A percentile compares a stretch with the other conserved stretches of the same genome.
Conservation (phyloP, 2,329 filamentous ascomycete species). For the Neofusicoccum sp. region DNA sequence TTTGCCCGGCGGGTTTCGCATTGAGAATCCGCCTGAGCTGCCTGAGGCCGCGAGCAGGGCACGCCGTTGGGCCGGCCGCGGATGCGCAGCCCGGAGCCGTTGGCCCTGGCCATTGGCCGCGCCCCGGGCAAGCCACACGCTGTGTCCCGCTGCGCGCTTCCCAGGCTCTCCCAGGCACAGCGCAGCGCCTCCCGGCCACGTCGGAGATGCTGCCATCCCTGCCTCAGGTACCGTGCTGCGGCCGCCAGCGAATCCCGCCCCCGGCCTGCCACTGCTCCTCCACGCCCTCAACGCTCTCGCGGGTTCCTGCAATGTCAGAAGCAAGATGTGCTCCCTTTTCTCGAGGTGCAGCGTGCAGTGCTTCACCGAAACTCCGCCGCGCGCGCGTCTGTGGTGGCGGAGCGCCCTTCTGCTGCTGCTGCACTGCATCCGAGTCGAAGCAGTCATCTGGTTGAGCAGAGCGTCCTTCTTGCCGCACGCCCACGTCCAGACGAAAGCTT, state of each 20-base stretch:
- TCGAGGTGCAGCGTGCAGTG: neutral
- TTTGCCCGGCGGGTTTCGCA: conserved; percentile 17
- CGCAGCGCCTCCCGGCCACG: conserved; percentile 5
- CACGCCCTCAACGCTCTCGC: conserved; percentile 9
- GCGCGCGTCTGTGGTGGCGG: neutral
- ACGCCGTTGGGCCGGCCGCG: conserved; percentile 12
- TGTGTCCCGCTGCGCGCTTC: conserved; percentile 1
- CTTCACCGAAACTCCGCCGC: neutral
- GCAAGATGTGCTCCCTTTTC: conserved; percentile 7
- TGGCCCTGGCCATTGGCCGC: conserved; percentile 3
- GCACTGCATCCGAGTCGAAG: too few relatives aligned
- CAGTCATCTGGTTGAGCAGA: too few relatives aligned
- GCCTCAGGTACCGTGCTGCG: conserved; percentile 3
- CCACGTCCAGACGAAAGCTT: too few relatives aligned
- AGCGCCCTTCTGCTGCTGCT: neutral
- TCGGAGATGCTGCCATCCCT: conserved; percentile 11
- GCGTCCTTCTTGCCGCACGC: too few relatives aligned
- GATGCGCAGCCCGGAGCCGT: conserved; percentile 13
- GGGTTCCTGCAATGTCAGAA: conserved; percentile 13
- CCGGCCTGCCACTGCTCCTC: neutral
- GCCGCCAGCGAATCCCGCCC: conserved; percentile 9
- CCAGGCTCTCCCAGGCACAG: conserved; percentile 14
- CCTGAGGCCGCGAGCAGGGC: conserved; percentile 8
- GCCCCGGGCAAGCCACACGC: conserved; percentile 10
- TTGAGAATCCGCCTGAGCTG: conserved; percentile 8